phyloP scores from a whole-genome alignment of 164 flowering plant species.

The Warburgia ugandensis region DNA sequence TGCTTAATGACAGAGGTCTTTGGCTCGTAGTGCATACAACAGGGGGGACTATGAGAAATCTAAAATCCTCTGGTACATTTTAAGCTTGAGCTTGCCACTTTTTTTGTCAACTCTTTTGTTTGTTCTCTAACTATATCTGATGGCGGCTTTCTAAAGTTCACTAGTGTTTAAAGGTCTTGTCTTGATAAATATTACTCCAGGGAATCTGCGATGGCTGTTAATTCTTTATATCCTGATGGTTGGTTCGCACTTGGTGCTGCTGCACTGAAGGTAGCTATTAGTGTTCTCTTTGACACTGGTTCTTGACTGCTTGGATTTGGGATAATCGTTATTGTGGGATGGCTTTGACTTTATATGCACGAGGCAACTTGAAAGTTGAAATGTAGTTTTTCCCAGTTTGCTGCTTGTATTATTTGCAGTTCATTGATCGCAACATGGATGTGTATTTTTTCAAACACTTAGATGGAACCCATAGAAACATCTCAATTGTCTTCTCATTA shows the following conservation, averaged over 20 bases:
- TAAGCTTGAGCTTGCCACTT: neutral
- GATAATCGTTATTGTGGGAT: neutral
- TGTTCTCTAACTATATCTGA: too few relatives aligned
- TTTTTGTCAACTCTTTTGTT: too few relatives aligned
- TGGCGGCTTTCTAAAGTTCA: too few relatives aligned
- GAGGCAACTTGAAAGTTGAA: neutral
- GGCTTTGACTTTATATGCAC: neutral
- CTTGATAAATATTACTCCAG: slow-evolving; percentile 22
- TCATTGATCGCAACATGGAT: too few relatives aligned
- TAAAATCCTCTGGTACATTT: slow-evolving; percentile 51
- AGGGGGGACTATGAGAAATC: slow-evolving; percentile 77
- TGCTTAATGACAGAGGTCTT: slow-evolving; percentile 49
- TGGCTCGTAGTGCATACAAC: slow-evolving; percentile 92
- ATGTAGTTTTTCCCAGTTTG: neutral
- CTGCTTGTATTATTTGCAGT: neutral
- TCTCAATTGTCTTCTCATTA: too few relatives aligned
- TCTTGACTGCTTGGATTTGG: neutral
- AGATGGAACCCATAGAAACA: too few relatives aligned
- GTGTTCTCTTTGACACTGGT: slow-evolving; percentile 1
- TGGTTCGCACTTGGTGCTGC: slow-evolving; percentile 99
- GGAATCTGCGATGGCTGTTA: slow-evolving; percentile 90
- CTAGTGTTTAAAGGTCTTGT: neutral
- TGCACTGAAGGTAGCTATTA: slow-evolving; percentile 62
- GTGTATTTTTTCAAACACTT: too few relatives aligned
- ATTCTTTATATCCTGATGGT: slow-evolving; percentile 90